phyloP scores from a whole-genome alignment of 441 rosid genomes.

The Rhodomyrtus psidioides region DNA sequence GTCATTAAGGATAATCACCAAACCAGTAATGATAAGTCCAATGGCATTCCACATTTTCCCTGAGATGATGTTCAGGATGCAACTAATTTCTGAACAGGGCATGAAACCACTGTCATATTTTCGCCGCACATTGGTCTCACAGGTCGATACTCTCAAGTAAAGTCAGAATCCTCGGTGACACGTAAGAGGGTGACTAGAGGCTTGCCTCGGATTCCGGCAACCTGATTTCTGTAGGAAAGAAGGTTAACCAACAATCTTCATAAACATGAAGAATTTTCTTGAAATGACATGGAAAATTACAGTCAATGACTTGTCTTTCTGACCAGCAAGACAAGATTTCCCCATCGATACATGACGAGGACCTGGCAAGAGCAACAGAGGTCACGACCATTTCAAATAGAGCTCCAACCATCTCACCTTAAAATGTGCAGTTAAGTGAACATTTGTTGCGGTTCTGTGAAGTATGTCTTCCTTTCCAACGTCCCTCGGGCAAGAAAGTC shows the following conservation, averaged over 20 bases:
- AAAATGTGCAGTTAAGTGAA: not conserved
- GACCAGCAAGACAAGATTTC: not conserved
- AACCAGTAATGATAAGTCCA: not conserved
- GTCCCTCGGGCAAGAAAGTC: not conserved
- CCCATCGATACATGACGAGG: not conserved
- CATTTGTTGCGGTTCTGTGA: not conserved
- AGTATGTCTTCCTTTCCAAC: not conserved
- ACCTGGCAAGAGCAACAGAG: not conserved
- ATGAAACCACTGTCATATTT: not conserved
- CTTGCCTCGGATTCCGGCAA: not conserved
- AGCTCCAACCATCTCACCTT: not conserved
- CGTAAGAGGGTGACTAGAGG: not conserved
- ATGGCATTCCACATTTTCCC: not conserved
- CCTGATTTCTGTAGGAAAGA: not conserved
- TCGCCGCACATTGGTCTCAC: not conserved
- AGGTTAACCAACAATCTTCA: not conserved
- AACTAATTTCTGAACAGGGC: not conserved
- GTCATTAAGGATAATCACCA: not conserved
- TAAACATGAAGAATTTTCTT: not conserved
- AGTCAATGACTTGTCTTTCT: not conserved
- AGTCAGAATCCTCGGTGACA: not conserved
- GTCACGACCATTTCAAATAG: not conserved
- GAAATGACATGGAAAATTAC: not conserved
- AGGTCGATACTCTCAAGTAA: not conserved
- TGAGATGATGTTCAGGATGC: not conserved